A percentile compares a stretch with the other conserved stretches of the same genome.
These are phyloP conservation scores for Jimgerdemannia lactiflua DNA, from an alignment of 192 early-diverging fungal species.

Conservation along the genomic window DNA sequence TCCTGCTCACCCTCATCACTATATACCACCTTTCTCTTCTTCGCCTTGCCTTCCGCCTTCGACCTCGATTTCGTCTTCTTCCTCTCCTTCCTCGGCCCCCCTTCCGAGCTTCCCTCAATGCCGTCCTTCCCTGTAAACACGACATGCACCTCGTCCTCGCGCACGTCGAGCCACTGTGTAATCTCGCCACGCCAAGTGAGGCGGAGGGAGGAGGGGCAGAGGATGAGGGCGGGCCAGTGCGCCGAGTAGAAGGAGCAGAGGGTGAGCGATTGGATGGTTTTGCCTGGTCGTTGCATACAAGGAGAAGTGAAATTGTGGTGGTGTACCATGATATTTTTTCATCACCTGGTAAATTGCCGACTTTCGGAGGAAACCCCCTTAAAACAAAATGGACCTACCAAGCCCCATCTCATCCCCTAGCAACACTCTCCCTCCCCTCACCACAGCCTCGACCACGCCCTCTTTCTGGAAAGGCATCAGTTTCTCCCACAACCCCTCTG, in stretches of 20 bases:
- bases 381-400: constrained; percentile 12
- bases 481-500: constrained; percentile 7
- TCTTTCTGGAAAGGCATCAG: constrained; percentile 32
- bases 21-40: background rate
- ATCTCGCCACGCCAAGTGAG: constrained; percentile 43
- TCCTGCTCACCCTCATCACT: background rate
- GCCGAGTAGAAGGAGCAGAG: constrained; percentile 28
- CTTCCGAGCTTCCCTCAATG: background rate
- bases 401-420: constrained; percentile 41
- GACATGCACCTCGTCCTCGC: constrained; percentile 22
- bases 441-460: constrained; percentile 30
- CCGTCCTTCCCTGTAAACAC: background rate
- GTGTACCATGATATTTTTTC: background rate
- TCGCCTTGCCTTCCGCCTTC: background rate
- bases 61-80: background rate
- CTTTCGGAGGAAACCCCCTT: background rate
- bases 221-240: constrained; percentile 43
- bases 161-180: constrained; percentile 36
- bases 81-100: background rate
- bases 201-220: constrained; percentile 40
- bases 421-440: constrained; percentile 27
- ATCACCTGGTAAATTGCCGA: too few species aligned
- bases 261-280: constrained; percentile 43
- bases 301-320: background rate
- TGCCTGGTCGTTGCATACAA: constrained; percentile 3